Percentiles rank a stretch among this genome's conserved stretches.
Conservation (phyloP, 1,139 yeast genomes). For the Candida neerlandica region DNA sequence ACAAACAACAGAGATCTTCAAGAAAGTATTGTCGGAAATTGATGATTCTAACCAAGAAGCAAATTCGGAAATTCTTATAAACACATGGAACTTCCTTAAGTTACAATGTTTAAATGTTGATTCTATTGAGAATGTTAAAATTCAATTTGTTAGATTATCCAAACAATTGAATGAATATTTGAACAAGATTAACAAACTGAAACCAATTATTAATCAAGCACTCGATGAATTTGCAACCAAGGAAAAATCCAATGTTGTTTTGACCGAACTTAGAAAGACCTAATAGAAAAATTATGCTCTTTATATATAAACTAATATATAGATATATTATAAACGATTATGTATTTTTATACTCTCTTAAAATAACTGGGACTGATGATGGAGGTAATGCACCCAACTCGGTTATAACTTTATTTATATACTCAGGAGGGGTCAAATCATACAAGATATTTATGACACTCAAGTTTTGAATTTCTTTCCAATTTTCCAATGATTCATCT, state of each 20-base stretch:
- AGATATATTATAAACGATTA: slow-evolving; percentile 17
- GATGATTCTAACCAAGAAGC: slow-evolving; percentile 13
- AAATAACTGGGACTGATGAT: slow-evolving; percentile 93
- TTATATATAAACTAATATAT: background rate
- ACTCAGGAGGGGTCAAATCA: slow-evolving; percentile 93
- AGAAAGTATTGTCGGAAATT: slow-evolving; percentile 16
- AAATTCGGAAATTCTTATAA: slow-evolving; percentile 19
- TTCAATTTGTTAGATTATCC: slow-evolving; percentile 45
- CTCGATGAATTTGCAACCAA: slow-evolving; percentile 28
- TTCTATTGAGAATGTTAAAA: slow-evolving; percentile 64
- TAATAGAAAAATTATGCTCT: background rate
- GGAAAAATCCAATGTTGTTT: slow-evolving; percentile 35
- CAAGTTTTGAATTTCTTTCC: slow-evolving; percentile 65
- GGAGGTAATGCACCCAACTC: slow-evolving; percentile 97
- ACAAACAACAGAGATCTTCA: slow-evolving; percentile 41
- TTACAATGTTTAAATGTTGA: slow-evolving; percentile 41
- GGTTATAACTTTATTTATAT: slow-evolving; percentile 91
- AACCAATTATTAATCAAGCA: slow-evolving; percentile 17
- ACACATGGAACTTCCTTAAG: slow-evolving; percentile 28
- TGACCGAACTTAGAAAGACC: slow-evolving; percentile 26
- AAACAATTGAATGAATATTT: slow-evolving; percentile 21
- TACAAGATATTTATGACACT: slow-evolving; percentile 84
- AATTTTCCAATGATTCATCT: slow-evolving; percentile 51
- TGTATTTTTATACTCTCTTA: slow-evolving; percentile 82
- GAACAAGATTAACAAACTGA: slow-evolving; percentile 13